These are phyloP conservation scores for Amanita pallidorosea DNA, from an alignment of 768 basidiomycete species.

Conservation along the genomic window DNA sequence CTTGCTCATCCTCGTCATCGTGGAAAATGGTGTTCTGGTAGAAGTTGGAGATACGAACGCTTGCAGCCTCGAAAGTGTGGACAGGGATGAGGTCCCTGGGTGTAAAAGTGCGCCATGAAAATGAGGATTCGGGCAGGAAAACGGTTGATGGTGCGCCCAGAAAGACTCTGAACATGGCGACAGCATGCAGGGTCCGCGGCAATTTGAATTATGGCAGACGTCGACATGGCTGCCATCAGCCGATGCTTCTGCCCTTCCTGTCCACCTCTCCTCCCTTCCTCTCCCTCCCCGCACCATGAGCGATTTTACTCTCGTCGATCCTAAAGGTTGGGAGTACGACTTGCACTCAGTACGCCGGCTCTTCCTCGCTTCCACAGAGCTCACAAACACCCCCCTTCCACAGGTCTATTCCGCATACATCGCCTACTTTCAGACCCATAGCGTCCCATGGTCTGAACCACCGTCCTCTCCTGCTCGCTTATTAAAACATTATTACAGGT, in stretches of 20 bases:
- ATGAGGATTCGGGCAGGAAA: conserved; percentile 18
- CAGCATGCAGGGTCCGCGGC: too few species aligned
- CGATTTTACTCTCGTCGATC: conserved; percentile 66
- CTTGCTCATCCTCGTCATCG: conserved; percentile 20
- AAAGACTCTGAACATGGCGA: conserved; percentile 35
- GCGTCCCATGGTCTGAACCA: conserved; percentile 47
- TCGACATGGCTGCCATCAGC: not conserved
- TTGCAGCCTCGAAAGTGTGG: conserved; percentile 55
- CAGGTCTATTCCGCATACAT: conserved; percentile 68
- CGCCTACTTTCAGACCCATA: conserved; percentile 65
- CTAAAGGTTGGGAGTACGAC: conserved; percentile 72
- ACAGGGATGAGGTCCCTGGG: too few species aligned
- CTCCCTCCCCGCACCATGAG: conserved; percentile 27
- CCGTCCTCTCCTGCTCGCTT: conserved; percentile 3
- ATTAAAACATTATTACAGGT: conserved; percentile 30
- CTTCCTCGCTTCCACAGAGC: not conserved
- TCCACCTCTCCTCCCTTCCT: not conserved
- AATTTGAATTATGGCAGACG: too few species aligned
- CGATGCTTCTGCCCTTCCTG: not conserved
- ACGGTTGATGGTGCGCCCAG: conserved; percentile 33
- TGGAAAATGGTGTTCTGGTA: conserved; percentile 69
- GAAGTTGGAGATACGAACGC: conserved; percentile 54
- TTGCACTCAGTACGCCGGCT: conserved; percentile 55
- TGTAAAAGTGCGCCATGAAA: conserved; percentile 15
- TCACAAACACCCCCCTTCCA: not conserved